phyloP scores from a whole-genome alignment of 176 grass and related monocot species.

The Carex kokanica region DNA sequence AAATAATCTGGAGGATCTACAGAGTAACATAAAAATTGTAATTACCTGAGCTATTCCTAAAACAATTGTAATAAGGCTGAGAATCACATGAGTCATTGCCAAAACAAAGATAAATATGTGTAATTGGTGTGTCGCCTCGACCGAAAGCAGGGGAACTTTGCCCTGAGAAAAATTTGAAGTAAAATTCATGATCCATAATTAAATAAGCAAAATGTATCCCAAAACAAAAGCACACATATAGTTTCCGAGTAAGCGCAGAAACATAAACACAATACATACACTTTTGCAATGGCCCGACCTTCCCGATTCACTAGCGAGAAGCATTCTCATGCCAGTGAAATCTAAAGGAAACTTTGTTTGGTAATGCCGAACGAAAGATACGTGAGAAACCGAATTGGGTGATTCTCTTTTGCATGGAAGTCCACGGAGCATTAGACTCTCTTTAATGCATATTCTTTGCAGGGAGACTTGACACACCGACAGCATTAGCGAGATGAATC shows the following conservation, averaged over 20 bases:
- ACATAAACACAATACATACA: slow-evolving; percentile 3
- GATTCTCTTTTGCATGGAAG: slow-evolving; percentile 38
- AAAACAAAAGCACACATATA: background rate
- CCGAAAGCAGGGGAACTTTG: slow-evolving; percentile 63
- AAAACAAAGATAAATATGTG: slow-evolving; percentile 94
- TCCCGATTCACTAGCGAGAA: slow-evolving; percentile 22
- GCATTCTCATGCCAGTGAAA: slow-evolving; percentile 5
- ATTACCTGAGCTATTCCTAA: slow-evolving; percentile 63
- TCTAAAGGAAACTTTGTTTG: background rate
- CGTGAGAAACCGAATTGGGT: background rate
- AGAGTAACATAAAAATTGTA: background rate
- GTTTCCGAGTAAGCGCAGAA: background rate
- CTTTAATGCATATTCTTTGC: slow-evolving; percentile 35
- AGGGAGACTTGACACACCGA: slow-evolving; percentile 32
- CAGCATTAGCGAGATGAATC: slow-evolving; percentile 40
- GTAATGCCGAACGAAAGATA: background rate
- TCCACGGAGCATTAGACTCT: slow-evolving; percentile 18
- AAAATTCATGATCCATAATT: background rate
- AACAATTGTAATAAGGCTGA: slow-evolving; percentile 59
- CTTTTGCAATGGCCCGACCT: slow-evolving; percentile 23
- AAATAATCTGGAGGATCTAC: background rate
- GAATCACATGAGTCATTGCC: slow-evolving; percentile 67
- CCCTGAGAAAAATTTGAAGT: slow-evolving; percentile 29
- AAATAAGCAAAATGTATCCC: background rate
- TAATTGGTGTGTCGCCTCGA: slow-evolving; percentile 62